Base-by-base conservation (phyloP, 2,329 filamentous ascomycete genomes). In the Aspergillus luchuensis region DNA sequence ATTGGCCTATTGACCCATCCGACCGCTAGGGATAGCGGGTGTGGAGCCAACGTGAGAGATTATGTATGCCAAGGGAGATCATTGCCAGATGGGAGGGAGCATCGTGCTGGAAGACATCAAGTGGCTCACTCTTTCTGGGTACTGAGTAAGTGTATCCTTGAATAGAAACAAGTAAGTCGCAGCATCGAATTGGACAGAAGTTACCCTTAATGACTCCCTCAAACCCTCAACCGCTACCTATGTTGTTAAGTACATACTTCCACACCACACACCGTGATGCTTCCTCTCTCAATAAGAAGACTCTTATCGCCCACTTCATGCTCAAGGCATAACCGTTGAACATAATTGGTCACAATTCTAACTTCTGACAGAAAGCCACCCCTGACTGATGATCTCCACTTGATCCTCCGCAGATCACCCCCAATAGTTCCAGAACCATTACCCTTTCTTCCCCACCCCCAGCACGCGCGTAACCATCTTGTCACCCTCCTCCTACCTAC, bases 41-140 rank as follows among this genome's bases (percentile, higher is more conserved):
- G 41, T 45, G 45, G 45, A 30, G 45, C 21, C 21, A 49, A 49
- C 45, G 25, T 49, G 45, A 49, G 13, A 30, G 45, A 49, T 49
- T 49, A 49, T 49, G 45, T 30, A 49, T 30, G 45, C 45, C 45
- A 49, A 49, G 21, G 45, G 45, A 49, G 23, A 49, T 49, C 45
- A 49, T 49, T 49, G 11, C 45, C 45, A 8, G 45, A 49, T 49
- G 23, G 15, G 45, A 49, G 45, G 15, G 45, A 23, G 30, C 15
- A 49, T 30, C 45, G 25, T 49, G 45, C 45, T 49, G 45, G 45
- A n/a, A 49, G 23, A 49, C 45, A 49, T 30, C 45, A 49, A 28
- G 15, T 19, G 23, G 13, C 6, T 47, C 19, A 47, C 13, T 10
- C 23, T 7, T 25, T 25, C 23, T 25, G 23, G 23, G 28, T 30